Base-by-base conservation (phyloP, 495 filamentous ascomycete species). In the Penicillium turbatum region DNA sequence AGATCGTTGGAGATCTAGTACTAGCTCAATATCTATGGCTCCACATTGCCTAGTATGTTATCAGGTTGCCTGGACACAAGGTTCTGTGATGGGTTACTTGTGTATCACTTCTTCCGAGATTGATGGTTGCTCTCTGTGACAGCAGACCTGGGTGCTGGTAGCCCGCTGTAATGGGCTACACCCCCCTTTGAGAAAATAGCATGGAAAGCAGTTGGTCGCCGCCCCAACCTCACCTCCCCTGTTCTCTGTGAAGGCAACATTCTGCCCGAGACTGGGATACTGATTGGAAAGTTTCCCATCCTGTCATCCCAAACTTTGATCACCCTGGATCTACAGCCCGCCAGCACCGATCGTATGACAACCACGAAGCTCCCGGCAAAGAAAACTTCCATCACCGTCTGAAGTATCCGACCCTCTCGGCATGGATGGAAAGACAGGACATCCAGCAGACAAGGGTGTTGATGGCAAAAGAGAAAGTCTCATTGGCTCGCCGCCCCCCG, bases 21-120 rank as follows among this genome's bases (percentile, higher is more conserved):
- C 21, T 24, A 51, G 44, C 32, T 42, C 31, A 10, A 40, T 30
- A 19, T 29, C n/a, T 12, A 19, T 19, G 35, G 48, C 19, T 17
- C 40, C 60, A 51, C 53, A 51, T 49, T 51, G 41, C 11, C 43
- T 44, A 16, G 35, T 26, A 35, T 24, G 21, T 24, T 24, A 24
- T 48, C 37, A 29, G 30, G 24, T 36, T 16, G 34, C 29, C 55
- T 50, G 50, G 31, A 56, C 54, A 59, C 57, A 61, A 64, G 53
- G 55, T 59, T 61, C 45, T 31, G 53, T 58, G 61, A 39, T 53
- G 37, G 47, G 32, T 61, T 53, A 48, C 49, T 39, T 55, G 34
- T 41, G 63, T 61, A 61, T 54, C 42, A 61, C 57, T 56, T 59
- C 47, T 61, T 31, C 55, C 53, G 59, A 61, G 53, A 64, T 55